Conservation (phyloP, 2,329 filamentous ascomycete genomes). For the Dothideomycetes sp. region DNA sequence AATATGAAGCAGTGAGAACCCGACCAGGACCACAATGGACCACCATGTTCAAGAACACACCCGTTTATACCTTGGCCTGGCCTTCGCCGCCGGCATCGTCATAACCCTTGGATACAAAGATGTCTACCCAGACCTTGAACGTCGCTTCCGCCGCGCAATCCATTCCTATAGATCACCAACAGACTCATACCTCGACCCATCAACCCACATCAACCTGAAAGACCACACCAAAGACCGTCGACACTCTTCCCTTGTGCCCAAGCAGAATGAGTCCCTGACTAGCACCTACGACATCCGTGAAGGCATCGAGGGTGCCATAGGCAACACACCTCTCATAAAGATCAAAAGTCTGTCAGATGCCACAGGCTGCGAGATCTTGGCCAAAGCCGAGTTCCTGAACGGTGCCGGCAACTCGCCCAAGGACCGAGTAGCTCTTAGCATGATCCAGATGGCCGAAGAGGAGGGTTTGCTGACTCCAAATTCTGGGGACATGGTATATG, state of each 20-base stretch:
- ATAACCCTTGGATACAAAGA: constrained; percentile 71
- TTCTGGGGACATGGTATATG: constrained; percentile 88
- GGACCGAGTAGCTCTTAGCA: constrained; percentile 83
- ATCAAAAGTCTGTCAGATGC: constrained; percentile 77
- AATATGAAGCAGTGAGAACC: too few relatives aligned
- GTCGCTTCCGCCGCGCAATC: constrained; percentile 42
- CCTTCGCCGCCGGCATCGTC: constrained; percentile 64
- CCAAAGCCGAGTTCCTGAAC: constrained; percentile 93
- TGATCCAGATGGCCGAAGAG: constrained; percentile 74
- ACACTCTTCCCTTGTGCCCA: too few relatives aligned
- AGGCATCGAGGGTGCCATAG: constrained; percentile 85
- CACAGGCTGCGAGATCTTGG: constrained; percentile 81
- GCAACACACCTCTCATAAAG: constrained; percentile 79
- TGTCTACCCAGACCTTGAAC: constrained; percentile 63
- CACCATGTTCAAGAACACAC: constrained; percentile 3
- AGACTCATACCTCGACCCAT: constrained; percentile 14
- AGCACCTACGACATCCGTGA: constrained; percentile 43
- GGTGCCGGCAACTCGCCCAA: constrained; percentile 90
- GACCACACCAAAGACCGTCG: constrained; percentile 14
- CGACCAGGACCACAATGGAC: constrained; percentile 3
- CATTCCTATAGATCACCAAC: constrained; percentile 10
- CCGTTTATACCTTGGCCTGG: constrained; percentile 9
- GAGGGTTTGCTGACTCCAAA: constrained; percentile 64
- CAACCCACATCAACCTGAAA: constrained; percentile 24
- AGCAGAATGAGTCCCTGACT: constrained; percentile 1